These are phyloP conservation scores for Linaria vulgaris DNA, from an alignment of 257 asterid species.

Conservation along the genomic window DNA sequence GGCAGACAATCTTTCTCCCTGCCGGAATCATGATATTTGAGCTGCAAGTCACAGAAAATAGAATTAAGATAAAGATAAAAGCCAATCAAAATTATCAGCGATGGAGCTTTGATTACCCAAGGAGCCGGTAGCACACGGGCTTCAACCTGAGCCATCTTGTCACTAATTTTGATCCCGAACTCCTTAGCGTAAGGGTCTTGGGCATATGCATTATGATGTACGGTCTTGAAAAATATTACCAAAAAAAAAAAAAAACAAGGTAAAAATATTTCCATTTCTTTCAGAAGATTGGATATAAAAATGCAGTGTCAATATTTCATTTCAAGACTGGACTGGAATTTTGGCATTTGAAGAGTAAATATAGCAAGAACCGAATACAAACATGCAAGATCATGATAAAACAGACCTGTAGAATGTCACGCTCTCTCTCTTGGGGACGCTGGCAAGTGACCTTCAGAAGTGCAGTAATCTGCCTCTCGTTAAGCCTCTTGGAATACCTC, in stretches of 20 bases:
- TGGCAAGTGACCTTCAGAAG: conserved; percentile 94
- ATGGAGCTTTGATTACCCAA: conserved; percentile 46
- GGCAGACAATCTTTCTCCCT: conserved; percentile 92
- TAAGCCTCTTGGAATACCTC: conserved; percentile 85
- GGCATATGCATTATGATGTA: conserved; percentile 77
- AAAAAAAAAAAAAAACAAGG: not conserved
- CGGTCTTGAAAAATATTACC: conserved; percentile 80
- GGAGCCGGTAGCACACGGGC: conserved; percentile 96
- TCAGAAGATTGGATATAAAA: conserved; percentile 5
- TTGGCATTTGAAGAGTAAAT: not conserved
- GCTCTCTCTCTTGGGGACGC: conserved; percentile 84
- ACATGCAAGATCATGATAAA: not conserved
- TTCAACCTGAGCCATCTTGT: conserved; percentile 83
- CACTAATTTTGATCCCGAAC: conserved; percentile 94
- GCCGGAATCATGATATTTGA: conserved; percentile 92
- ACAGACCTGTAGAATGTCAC: conserved; percentile 68
- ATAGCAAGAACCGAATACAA: not conserved
- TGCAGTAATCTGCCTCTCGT: conserved; percentile 90
- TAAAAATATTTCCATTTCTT: not conserved
- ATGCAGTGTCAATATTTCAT: not conserved
- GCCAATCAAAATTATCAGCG: not conserved
- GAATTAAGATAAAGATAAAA: conserved; percentile 4
- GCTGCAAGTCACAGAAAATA: conserved; percentile 43
- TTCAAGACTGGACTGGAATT: not conserved
- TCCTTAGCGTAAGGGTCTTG: conserved; percentile 81